These are phyloP conservation scores for Sparassis latifolia DNA, from an alignment of 1,284 basidiomycete genomes.

Conservation along the genomic window DNA sequence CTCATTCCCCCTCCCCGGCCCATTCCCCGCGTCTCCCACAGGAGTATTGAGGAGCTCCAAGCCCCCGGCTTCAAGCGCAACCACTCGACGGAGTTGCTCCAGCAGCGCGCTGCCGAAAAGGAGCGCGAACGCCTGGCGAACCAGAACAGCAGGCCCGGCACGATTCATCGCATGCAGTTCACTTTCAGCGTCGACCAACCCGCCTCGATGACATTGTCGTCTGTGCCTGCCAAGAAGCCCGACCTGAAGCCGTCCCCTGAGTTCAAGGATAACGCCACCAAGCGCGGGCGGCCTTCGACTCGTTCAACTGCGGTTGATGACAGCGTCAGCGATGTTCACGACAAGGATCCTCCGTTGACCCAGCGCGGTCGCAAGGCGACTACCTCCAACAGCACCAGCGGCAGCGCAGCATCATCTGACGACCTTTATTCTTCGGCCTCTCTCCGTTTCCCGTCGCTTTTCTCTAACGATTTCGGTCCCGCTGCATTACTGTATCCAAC, in stretches of 20 bases:
- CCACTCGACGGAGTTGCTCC: constrained; percentile 67
- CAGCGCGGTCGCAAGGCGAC: constrained; percentile 33
- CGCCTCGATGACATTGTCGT: constrained; percentile 36
- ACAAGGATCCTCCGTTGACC: constrained; percentile 32
- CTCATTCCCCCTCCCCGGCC: constrained; percentile 2
- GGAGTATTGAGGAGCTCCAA: constrained; percentile 73
- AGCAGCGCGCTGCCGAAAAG: constrained; percentile 70
- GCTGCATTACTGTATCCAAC: constrained; percentile 65
- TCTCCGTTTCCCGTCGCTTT: constrained; percentile 63
- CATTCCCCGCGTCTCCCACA: constrained; percentile 18
- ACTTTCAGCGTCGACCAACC: constrained; percentile 76
- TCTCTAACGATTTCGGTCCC: constrained; percentile 67
- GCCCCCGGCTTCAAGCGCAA: constrained; percentile 74
- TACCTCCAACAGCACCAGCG: constrained; percentile 12
- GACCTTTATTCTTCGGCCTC: constrained; percentile 21
- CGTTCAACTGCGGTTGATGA: constrained; percentile 27
- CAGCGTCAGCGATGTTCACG: constrained; percentile 8
- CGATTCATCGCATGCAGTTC: constrained; percentile 79
- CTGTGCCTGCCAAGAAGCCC: constrained; percentile 50
- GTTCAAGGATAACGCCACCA: constrained; percentile 45
- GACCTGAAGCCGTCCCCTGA: constrained; percentile 62
- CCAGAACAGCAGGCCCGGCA: constrained; percentile 53
- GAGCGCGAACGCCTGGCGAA: constrained; percentile 72
- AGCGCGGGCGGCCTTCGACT: constrained; percentile 33
- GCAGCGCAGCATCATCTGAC: constrained; percentile 11